phyloP scores from a whole-genome alignment of 2,329 filamentous ascomycete species.

The Calonectria montana region DNA sequence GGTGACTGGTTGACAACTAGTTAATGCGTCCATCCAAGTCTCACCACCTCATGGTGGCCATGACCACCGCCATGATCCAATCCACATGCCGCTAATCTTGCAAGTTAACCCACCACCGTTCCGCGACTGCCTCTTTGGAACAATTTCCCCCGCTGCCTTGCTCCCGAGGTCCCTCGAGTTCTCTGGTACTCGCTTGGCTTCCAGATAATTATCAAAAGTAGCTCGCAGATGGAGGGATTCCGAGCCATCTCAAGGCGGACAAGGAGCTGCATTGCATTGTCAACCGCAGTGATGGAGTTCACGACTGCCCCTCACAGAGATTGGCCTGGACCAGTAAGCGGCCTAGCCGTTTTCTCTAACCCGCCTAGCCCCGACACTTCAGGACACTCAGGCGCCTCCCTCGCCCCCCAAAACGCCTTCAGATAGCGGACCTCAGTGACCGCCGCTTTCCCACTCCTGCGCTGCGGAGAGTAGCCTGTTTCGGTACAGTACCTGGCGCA shows the following conservation, averaged over 20 bases:
- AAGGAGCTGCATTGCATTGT: not conserved
- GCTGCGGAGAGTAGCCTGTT: not conserved
- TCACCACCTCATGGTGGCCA: not conserved
- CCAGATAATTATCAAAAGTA: not conserved
- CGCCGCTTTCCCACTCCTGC: not conserved
- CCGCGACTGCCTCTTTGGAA: not conserved
- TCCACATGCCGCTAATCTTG: slow-evolving; percentile 3
- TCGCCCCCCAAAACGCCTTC: not conserved
- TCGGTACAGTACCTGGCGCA: slow-evolving; percentile 2
- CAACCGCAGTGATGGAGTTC: not conserved
- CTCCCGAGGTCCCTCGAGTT: not conserved
- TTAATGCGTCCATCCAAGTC: slow-evolving; percentile 1
- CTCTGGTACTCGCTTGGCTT: not conserved
- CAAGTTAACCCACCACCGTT: not conserved
- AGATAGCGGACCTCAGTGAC: slow-evolving; percentile 12
- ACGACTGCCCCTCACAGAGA: not conserved
- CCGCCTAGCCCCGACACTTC: slow-evolving; percentile 11
- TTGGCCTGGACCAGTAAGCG: slow-evolving; percentile 2
- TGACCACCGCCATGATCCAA: slow-evolving; percentile 4
- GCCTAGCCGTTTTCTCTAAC: slow-evolving; percentile 13
- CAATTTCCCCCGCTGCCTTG: not conserved
- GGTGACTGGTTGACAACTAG: not conserved
- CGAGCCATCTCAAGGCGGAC: not conserved
- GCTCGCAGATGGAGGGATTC: not conserved
- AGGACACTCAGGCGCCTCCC: slow-evolving; percentile 1